Evolutionary conservation across 176 grass and related monocot species (phyloP), one percentile per base, ranked within the genome.

Genomic region (Avena atlantica): DNA sequence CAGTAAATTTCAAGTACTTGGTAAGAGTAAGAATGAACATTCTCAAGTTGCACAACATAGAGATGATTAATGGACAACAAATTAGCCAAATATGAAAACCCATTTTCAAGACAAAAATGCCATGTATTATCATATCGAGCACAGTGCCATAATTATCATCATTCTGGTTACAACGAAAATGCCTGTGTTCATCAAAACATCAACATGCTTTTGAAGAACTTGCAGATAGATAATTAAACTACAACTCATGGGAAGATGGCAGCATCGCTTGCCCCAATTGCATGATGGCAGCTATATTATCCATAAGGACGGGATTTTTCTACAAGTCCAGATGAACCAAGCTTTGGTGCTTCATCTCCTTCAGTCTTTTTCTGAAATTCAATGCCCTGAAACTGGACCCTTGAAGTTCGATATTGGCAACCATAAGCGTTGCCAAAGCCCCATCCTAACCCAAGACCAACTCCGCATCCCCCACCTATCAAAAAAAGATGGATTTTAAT

Each of bases 381-480:
- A 86, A 93, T 87, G 56, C 92, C 97, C 66, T 97, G 91, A 89
- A 97, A 97, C 78, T 85, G 83, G 77, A 99, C 92, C 82, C 90
- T 94, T 25, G 97, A 99, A 90, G 87, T 92, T 86, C 89, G 76
- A 80, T 97, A 97, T 71, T 93, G 92, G 78, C 97, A 99, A 66
- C 94, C 97, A 89, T 87, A 93, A 89, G 89, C 97, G 66, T 80
- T 96, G 63, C 94, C 91, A 6, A 99, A 99, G 86, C 97, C 97
- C 94, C 94, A 99, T 74, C 97, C 94, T 59, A 99, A 74, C 10
- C 94, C 97, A 79, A 97, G 60, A 49, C 97, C 97, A 27, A 95
- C 89, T 78, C 94, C 94, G 16, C 94, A 99, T 25, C 94, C 94
- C 59, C 94, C 97, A 62, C 94, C 97, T 97, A 84, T 89, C 29